Conservation (phyloP, 2,329 filamentous ascomycete genomes). For the Xylaria sp. region DNA sequence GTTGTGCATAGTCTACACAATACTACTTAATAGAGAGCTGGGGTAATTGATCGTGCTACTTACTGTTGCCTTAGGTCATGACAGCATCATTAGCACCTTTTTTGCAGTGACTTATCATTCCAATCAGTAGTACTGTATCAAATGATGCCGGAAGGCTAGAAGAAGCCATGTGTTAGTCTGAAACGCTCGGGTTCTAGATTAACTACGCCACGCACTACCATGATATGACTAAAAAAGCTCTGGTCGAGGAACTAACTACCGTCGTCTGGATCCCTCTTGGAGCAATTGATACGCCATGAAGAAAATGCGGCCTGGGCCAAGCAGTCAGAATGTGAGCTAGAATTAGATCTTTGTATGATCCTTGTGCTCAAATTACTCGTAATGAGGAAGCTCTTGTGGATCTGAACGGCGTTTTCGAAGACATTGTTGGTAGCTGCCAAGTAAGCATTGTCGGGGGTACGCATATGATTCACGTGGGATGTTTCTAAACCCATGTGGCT, state of each 20-base stretch:
- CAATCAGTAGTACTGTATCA: neutral
- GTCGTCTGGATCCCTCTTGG: neutral
- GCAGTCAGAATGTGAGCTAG: neutral
- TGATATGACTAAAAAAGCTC: neutral
- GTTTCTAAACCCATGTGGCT: neutral
- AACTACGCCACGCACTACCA: neutral
- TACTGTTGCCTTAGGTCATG: neutral
- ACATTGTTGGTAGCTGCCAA: neutral
- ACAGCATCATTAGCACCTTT: neutral
- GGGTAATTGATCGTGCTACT: slow-evolving; percentile 5
- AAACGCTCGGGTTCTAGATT: slow-evolving; percentile 16
- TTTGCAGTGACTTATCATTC: slow-evolving; percentile 9
- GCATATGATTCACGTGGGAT: slow-evolving; percentile 14
- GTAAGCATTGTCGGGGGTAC: neutral
- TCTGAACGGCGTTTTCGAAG: neutral
- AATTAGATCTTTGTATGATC: neutral
- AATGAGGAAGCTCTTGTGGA: slow-evolving; percentile 8
- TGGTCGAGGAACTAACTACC: neutral
- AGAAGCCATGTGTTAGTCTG: slow-evolving; percentile 4
- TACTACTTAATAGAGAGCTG: neutral
- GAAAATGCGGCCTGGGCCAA: neutral
- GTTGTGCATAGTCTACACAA: neutral
- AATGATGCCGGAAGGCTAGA: slow-evolving; percentile 4
- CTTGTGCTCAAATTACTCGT: neutral
- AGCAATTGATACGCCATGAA: neutral